Evolutionary conservation across 306 rosid genomes (phyloP).

Genomic region (Albizia julibrissin): DNA sequence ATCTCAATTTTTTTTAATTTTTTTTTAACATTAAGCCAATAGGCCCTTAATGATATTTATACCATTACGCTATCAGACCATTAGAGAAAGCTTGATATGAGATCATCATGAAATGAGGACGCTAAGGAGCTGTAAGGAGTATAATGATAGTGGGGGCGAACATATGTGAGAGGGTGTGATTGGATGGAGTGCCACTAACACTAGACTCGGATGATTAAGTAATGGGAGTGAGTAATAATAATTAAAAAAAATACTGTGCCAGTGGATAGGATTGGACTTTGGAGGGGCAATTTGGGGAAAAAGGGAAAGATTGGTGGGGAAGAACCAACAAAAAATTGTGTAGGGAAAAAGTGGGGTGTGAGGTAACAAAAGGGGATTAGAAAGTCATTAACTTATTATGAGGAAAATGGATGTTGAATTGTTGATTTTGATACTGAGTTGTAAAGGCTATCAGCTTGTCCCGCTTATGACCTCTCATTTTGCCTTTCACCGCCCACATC

Average conservation of each 20-base stretch:
- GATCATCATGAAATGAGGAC: not conserved
- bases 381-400: not conserved
- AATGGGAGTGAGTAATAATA: not conserved
- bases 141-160: not conserved
- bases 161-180: conserved; percentile 3
- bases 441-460: conserved; percentile 33
- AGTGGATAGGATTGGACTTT: conserved; percentile 39
- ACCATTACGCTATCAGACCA: too few relatives aligned
- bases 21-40: too few relatives aligned
- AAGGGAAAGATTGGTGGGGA: not conserved
- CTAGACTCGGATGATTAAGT: not conserved
- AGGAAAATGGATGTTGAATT: not conserved
- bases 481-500: not conserved
- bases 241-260: conserved; percentile 5
- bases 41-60: too few relatives aligned
- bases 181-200: conserved; percentile 12
- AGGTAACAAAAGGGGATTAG: not conserved
- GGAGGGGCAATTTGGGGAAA: not conserved
- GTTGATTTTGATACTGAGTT: conserved; percentile 36
- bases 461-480: not conserved
- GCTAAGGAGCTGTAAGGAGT: not conserved
- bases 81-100: too few relatives aligned
- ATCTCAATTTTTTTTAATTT: too few relatives aligned
- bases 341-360: not conserved
- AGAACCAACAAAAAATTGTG: not conserved